Evolutionary conservation across 2,329 filamentous ascomycete genomes (phyloP), one percentile per base, ranked within the genome.

Genomic region (Triangularia setosa): DNA sequence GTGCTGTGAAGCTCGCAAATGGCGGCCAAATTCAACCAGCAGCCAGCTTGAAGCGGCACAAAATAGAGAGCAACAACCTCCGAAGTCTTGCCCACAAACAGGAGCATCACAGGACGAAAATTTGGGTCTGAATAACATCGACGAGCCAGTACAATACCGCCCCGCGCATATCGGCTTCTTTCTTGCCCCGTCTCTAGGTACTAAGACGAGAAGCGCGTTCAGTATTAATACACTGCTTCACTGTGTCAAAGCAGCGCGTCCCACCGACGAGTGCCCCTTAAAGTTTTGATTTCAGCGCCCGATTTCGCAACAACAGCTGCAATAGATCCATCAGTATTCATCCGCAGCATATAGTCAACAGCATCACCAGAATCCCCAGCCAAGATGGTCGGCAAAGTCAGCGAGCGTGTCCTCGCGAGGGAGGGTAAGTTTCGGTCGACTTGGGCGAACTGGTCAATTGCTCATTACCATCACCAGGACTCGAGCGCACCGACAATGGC

Each of bases 401-500:
- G 84, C 76, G 85, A 87, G 77, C 83, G 84, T 76, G 84, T 87
- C 72, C 85, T 87, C 77, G 80, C 86, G 28, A 76, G 85, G 73
- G 85, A 87, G 81, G 85, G 85, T 87, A 75, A 72, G 81, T 74
- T 16, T 9, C 52, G 30, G 25, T 60, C 11, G n/a, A 12, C 25
- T 28, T 28, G 18, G 12, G 12, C 3, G 14, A 33, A 23, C 24
- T 18, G 14, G 12, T 23, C 53, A 57, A 61, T 54, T 62, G 61
- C 63, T 72, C 40, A 71, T 68, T 68, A 48, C 68, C 30, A 23
- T 6, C 28, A 8, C 75, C 40, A 97, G 94, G 95, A 69, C 87
- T 99, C 69, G 92, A 96, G 80, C 87, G 94, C 75, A 98, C 95
- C 66, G 95, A 99, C 82, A 99, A 99, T 86, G 93, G 94, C 79